These are phyloP conservation scores for Acarospora socialis DNA, from an alignment of 2,329 filamentous ascomycete species.

Conservation along the genomic window DNA sequence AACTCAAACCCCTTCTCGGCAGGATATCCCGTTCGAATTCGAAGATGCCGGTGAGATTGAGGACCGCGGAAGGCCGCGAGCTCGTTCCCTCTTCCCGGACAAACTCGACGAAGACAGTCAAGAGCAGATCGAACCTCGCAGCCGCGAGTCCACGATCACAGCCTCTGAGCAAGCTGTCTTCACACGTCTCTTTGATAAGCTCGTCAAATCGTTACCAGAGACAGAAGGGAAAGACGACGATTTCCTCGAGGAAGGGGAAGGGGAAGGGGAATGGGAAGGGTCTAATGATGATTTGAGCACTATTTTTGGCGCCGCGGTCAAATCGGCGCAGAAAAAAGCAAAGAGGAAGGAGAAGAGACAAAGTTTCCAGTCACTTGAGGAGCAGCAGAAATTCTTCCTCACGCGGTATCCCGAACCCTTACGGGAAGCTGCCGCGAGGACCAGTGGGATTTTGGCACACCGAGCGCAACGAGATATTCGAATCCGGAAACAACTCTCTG, in stretches of 20 bases:
- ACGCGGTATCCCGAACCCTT: not conserved
- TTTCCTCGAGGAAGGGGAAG: conserved; percentile 58
- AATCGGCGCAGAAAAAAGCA: not conserved
- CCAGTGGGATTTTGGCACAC: too few species aligned
- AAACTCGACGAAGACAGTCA: too few species aligned
- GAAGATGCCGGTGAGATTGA: too few species aligned
- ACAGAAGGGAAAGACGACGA: conserved; percentile 36
- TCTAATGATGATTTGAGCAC: conserved; percentile 37
- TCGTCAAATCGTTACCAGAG: not conserved
- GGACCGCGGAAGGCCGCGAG: too few species aligned
- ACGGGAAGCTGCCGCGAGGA: not conserved
- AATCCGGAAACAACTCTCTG: too few species aligned
- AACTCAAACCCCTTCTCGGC: not conserved
- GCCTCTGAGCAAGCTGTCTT: conserved; percentile 11
- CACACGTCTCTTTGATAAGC: conserved; percentile 8
- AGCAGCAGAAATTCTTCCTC: too few species aligned
- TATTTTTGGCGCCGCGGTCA: conserved; percentile 13
- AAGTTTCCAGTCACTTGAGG: too few species aligned
- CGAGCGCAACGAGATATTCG: too few species aligned
- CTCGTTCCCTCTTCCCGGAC: too few species aligned
- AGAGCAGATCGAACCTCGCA: too few species aligned
- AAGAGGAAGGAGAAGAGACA: too few species aligned
- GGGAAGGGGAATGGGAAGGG: conserved; percentile 46
- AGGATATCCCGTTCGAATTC: not conserved
- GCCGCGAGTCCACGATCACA: conserved; percentile 10